Evolutionary conservation across 106 monocot species (phyloP), one percentile per base, ranked within the genome.

Genomic region (Dendrobium nobile): DNA sequence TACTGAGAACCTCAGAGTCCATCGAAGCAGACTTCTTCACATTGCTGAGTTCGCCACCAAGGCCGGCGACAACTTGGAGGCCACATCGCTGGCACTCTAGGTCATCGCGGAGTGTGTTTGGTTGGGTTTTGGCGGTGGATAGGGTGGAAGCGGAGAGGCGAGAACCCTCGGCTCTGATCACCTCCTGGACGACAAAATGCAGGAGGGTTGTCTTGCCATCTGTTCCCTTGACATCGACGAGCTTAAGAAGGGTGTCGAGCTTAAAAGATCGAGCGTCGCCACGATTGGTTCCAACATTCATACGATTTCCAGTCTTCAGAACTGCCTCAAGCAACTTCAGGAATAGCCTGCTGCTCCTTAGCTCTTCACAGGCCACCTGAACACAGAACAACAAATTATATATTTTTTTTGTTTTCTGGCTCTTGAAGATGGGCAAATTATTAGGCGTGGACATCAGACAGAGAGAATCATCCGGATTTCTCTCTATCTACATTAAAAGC

Each of bases 281-380:
- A 16, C 94, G 88, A 67, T 98, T 90, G n/a, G 97, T 98, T 11
- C 97, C 97, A 6, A 98, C 91, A 40, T 94, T 98, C 94, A 98
- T 98, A 7, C 90, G 88, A 85, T 98, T 98, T 9, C 97, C 97
- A 13, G 94, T 94, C 85, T 94, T 98, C 22, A 98, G 83, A 17
- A 98, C 92, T 7, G 97, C 94, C 75, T 94, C 97, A 27, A 98
- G 85, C 54, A 98, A 90, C 84, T 92, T 98, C 28, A 94, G 81
- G 79, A 98, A 98, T 56, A 94, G 67, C 20, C 92, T 83, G 88
- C 92, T 94, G 82, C 77, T 92, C 31, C 97, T 90, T 54, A 98
- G 84, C 82, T 98, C 92, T 10, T 94, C 97, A 61, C 97, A 94
- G 67, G 97, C 97, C 70, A 74, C 78, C 97, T 97, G 87, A 51